Base-by-base conservation (phyloP, 1,284 basidiomycete species). In the Lentinula novae-zelandiae region DNA sequence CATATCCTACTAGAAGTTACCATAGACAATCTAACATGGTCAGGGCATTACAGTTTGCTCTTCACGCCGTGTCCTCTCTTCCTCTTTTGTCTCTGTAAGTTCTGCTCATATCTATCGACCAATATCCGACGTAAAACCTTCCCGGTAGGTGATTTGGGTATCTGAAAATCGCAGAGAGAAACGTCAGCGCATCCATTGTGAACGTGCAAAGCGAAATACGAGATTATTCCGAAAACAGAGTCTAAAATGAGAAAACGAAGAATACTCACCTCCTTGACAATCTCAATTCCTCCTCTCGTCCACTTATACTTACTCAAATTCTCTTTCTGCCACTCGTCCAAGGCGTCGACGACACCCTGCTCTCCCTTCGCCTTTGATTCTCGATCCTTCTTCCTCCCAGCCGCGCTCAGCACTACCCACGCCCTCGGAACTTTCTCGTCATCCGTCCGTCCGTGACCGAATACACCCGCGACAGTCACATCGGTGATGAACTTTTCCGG, bases 391-490 rank as follows among this genome's bases (percentile, higher is more conserved):
- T 71, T 73, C 65, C 75, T 76, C 3, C 87, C 90, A 1, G 69
- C 68, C 0, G 73, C 64, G 52, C 82, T 86, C 13, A 91, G 71
- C 1, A 91, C 87, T 51, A 92, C 67, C 89, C 89, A 92, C 1
- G 89, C 90, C 3, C 85, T 80, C 0, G 89, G 89, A 2, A 86
- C 76, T 64, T 82, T 83, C 72, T 90, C 88, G 66, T 89, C 87
- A 0, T 78, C 75, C 0, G 84, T 84, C 3, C 86, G 83, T 0
- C 84, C 85, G 17, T 42, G 15, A 9, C 87, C 86, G 10, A 76
- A 79, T 0, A 92, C 88, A 15, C 90, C 89, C 0, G 86, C 87
- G 6, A 92, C 89, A 1, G 79, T 78, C 8, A 76, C 84, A 62
- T 91, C 89, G 5, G 69, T 69, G 61, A 89, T 78, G 36, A 90